Evolutionary conservation across 2,329 filamentous ascomycete species (phyloP).

Genomic region (Xylaria arbuscula): DNA sequence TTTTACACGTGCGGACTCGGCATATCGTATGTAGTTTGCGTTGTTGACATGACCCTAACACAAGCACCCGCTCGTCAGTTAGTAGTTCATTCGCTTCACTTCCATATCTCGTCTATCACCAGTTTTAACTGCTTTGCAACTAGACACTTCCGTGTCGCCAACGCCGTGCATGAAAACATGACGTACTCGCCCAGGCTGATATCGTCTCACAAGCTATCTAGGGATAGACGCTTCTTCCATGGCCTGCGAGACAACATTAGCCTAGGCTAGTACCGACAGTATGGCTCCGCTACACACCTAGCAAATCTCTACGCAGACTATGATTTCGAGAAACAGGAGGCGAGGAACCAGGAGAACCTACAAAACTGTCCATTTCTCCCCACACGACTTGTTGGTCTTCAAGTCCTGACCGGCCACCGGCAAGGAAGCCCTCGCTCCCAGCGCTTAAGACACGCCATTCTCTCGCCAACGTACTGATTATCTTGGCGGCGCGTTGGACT

Average conservation of each 20-base stretch:
- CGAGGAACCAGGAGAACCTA: slow-evolving; percentile 43
- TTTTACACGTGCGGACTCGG: slow-evolving; percentile 82
- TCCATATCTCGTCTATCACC: slow-evolving; percentile 39
- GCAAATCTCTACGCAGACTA: not conserved
- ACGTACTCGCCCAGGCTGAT: not conserved
- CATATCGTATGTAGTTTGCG: slow-evolving; percentile 83
- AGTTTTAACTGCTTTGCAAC: not conserved
- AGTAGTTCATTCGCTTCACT: not conserved
- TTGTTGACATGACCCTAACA: slow-evolving; percentile 82
- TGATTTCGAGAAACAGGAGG: slow-evolving; percentile 2
- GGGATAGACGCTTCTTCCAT: not conserved
- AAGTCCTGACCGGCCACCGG: slow-evolving; percentile 40
- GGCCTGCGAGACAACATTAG: slow-evolving; percentile 24
- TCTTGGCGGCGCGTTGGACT: slow-evolving; percentile 64
- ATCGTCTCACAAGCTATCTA: slow-evolving; percentile 16
- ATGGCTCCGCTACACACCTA: not conserved
- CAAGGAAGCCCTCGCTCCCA: slow-evolving; percentile 47
- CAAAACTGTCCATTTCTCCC: slow-evolving; percentile 79
- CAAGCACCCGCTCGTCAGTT: slow-evolving; percentile 23
- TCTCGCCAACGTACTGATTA: slow-evolving; percentile 68
- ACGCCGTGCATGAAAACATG: not conserved
- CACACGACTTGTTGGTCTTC: slow-evolving; percentile 44
- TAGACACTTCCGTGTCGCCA: not conserved
- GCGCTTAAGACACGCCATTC: slow-evolving; percentile 70
- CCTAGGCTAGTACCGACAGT: slow-evolving; percentile 3